phyloP scores from a whole-genome alignment of 176 grass and related monocot genomes.

The Oryza longistaminata region DNA sequence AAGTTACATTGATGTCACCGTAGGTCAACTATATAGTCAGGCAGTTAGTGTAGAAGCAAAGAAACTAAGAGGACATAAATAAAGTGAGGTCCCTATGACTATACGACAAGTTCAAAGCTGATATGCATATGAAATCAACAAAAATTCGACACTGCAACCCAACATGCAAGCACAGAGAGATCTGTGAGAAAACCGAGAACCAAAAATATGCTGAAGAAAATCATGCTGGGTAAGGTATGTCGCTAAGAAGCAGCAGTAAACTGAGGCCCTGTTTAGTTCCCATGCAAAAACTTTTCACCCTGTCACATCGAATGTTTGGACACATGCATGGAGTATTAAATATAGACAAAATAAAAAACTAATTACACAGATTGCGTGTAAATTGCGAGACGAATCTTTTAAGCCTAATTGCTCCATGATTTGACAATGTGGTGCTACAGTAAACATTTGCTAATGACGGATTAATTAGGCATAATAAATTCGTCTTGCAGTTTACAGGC shows the following conservation, averaged over 20 bases:
- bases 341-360: no score
- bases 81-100: neutral
- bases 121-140: slow-evolving; percentile 5
- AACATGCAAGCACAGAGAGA: neutral
- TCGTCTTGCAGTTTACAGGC: no score
- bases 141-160: slow-evolving; percentile 4
- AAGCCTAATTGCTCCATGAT: no score
- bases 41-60: neutral
- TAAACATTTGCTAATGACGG: no score
- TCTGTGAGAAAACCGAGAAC: neutral
- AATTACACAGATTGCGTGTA: no score
- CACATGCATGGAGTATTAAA: no score
- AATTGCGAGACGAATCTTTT: no score
- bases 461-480: no score
- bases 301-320: no score
- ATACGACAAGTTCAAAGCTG: slow-evolving; percentile 18
- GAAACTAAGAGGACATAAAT: neutral
- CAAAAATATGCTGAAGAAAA: neutral
- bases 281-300: no score
- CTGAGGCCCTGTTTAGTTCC: neutral
- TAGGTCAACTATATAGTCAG: neutral
- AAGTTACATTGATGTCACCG: neutral
- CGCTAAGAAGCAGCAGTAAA: neutral
- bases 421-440: no score
- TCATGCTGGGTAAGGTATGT: neutral